Base-by-base conservation (phyloP, 805 yeast genomes). In the Blastobotrys parvus region DNA sequence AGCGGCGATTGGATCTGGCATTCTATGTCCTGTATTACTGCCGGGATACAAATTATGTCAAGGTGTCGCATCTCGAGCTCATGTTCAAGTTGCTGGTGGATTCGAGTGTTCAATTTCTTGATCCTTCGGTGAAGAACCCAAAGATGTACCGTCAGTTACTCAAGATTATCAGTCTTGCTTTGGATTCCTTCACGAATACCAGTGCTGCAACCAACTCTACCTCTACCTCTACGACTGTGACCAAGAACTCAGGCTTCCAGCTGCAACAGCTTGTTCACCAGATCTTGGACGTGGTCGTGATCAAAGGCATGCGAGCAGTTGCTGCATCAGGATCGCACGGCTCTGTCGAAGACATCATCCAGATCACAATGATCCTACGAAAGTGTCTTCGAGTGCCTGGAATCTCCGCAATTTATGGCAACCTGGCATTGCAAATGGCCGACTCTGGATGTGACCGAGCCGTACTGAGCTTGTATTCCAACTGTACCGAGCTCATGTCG, bases 1-100 rank as follows among this genome's bases (percentile, higher is more conserved):
- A 74, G 38, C 83, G 74, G 41, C 71, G 94, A 39, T 66, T 80
- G 32, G 89, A 85, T 53, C 62, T 86, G 34, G 70, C 83, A 45
- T 70, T 88, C 63, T 70, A 77, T 58, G 65, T 56, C 52, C 60
- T 39, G 23, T 47, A 50, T 35, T 41, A 43, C 30, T 39, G 52
- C 21, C 33, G 37, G 1, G 31, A 21, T 15, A 25, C 21, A 22
- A 31, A 21, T 23, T 31, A 53, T 46, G 42, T 18, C 18, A 60
- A 64, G 35, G 66, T 69, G 44, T 60, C 74, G 3, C 55, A 72
- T 27, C 68, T 71, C 32, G 53, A 53, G 22, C 36, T 42, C 8
- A 43, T 52, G 10, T 47, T 51, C 37, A 54, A 54, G 3, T 40
- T 61, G 3, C 50, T 61, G 4, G 43, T 52, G 3, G 58, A 63